phyloP scores from a whole-genome alignment of 2,329 filamentous ascomycete genomes.

The Alternaria alternata region DNA sequence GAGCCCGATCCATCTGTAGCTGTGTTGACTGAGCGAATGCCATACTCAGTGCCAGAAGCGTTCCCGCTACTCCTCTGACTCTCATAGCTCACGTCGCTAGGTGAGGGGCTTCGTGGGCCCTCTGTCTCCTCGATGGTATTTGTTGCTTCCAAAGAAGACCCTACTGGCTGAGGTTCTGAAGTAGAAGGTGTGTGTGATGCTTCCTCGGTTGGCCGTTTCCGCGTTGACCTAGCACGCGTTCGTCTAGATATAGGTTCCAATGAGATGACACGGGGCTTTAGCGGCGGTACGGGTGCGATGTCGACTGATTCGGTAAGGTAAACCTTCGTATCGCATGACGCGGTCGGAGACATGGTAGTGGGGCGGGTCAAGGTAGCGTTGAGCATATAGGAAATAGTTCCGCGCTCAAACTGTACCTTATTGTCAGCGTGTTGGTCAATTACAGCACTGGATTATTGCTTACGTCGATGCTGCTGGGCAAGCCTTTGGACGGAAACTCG shows the following conservation, averaged over 20 bases:
- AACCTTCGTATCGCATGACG: slow-evolving; percentile 82
- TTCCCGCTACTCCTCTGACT: slow-evolving; percentile 66
- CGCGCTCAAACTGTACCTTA: slow-evolving; percentile 83
- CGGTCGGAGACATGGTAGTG: slow-evolving; percentile 81
- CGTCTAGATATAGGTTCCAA: slow-evolving; percentile 84
- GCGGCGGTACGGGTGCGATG: slow-evolving; percentile 75
- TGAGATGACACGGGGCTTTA: slow-evolving; percentile 83
- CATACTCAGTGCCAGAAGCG: slow-evolving; percentile 54
- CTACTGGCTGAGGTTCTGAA: slow-evolving; percentile 31
- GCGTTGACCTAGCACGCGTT: slow-evolving; percentile 65
- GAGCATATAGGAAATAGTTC: slow-evolving; percentile 89
- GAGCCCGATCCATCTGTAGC: slow-evolving; percentile 54
- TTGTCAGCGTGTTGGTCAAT: slow-evolving; percentile 27
- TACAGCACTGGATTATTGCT: slow-evolving; percentile 44
- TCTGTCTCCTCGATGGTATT: slow-evolving; percentile 42
- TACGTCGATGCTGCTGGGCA: slow-evolving; percentile 96
- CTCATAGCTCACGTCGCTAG: slow-evolving; percentile 58
- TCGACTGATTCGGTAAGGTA: slow-evolving; percentile 84
- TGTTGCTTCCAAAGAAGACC: slow-evolving; percentile 31
- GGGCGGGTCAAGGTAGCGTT: slow-evolving; percentile 90
- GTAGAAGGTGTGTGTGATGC: slow-evolving; percentile 23
- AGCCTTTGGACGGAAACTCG: slow-evolving; percentile 70
- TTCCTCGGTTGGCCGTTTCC: slow-evolving; percentile 31
- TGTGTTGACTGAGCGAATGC: slow-evolving; percentile 50
- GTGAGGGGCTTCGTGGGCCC: slow-evolving; percentile 54